A percentile compares a stretch with the other conserved stretches of the same genome.
Conservation (phyloP, 1,284 basidiomycete species). For the Prillingera fragicola region DNA sequence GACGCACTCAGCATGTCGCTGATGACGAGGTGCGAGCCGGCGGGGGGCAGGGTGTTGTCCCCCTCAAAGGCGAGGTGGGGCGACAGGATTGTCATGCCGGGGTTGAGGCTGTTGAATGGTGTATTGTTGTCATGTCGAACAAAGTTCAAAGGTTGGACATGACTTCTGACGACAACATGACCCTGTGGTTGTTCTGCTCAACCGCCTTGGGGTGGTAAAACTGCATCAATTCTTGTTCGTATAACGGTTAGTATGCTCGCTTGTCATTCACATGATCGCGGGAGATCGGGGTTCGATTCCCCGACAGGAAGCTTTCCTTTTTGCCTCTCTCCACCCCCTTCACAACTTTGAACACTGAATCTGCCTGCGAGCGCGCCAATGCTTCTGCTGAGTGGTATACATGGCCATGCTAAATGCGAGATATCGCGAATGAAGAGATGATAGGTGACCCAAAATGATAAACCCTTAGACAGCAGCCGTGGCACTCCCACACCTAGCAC, state of each 20-base stretch:
- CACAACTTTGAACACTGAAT: no score
- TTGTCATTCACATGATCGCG: background rate
- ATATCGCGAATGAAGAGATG: no score
- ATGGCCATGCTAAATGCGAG: no score
- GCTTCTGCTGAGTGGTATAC: no score
- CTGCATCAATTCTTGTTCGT: no score
- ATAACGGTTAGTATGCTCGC: no score
- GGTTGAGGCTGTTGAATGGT: background rate
- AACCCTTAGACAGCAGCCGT: no score
- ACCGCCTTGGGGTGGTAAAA: background rate
- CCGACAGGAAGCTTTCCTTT: background rate
- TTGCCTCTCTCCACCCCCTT: background rate
- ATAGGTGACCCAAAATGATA: no score
- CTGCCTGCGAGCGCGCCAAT: no score
- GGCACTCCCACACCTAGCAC: conserved; percentile 58
- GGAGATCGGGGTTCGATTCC: background rate
- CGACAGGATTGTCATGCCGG: conserved; percentile 32
- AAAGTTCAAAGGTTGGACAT: no score
- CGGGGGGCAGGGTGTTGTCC: conserved; percentile 28
- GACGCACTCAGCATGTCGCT: conserved; percentile 42
- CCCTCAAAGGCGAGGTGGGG: conserved; percentile 29
- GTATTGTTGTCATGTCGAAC: background rate
- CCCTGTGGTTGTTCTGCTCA: no score
- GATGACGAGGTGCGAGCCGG: conserved; percentile 35
- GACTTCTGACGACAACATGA: no score